Evolutionary conservation across 202 grass and related monocot genomes (phyloP), one percentile per base, ranked within the genome.

Genomic region (Panicum virgatum): DNA sequence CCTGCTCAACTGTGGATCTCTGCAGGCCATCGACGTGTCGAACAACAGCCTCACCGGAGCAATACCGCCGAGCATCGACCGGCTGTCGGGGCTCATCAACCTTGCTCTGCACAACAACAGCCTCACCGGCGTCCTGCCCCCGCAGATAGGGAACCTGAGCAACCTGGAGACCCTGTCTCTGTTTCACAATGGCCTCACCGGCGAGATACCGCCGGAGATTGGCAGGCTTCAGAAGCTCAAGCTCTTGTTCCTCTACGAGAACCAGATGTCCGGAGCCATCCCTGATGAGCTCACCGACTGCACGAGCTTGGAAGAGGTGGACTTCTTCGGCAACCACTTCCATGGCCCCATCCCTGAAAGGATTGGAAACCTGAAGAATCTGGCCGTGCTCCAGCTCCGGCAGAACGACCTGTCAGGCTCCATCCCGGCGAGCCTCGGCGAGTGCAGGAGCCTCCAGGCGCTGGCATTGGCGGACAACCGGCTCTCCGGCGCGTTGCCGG

Each of bases 41-140:
- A 94, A 97, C 78, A 97, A 98, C 58, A 95, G 88, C 73, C 30
- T 98, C 80, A 90, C 53, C 16, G 89, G 96, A 12, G 53, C 30
- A 12, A 85, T 98, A 62, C 89, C 90, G 0, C 16, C 59, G 2
- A 82, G 52, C 39, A 87, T 96, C 22, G 96, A 93, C 87, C 59
- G 84, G 39, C 39, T 98, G 38, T 29, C 63, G 19, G 85, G 82
- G 59, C 87, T 98, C n/a, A 37, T 88, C 47, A 81, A 98, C 69
- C 96, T 98, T 12, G 86, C 80, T n/a, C 83, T 98, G 72, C 96
- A 98, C 89, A 98, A 98, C 72, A 98, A 96, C 81, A 98, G 90
- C 83, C 66, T 98, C 48, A 77, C 61, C 27, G 92, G 90, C 12
- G 45, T 18, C 14, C 37, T 98, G 25, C 96, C 89, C 4, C 87